Conservation (phyloP, 139 green algal species). For the Diplosphaera chodatii region DNA sequence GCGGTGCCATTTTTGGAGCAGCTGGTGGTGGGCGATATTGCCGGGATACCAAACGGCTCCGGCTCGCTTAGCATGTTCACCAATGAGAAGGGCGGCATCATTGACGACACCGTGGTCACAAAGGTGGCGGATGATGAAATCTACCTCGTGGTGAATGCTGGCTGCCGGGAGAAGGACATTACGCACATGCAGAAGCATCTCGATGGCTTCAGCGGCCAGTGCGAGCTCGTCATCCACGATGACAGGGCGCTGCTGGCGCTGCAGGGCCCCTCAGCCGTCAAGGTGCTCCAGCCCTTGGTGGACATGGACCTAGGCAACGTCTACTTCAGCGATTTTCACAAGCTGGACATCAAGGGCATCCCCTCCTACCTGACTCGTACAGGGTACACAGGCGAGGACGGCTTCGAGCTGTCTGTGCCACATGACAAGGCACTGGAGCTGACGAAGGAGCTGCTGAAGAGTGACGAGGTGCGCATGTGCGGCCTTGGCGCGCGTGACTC, state of each 20-base stretch:
- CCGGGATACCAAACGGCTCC: constrained; percentile 68
- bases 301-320: constrained; percentile 72
- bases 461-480: constrained; percentile 49
- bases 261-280: constrained; percentile 63
- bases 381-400: constrained; percentile 95
- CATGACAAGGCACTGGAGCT: constrained; percentile 59
- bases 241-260: constrained; percentile 89
- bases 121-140: constrained; percentile 73
- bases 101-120: constrained; percentile 95
- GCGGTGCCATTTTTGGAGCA: constrained; percentile 85
- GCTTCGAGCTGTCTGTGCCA: constrained; percentile 95
- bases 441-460: constrained; percentile 60
- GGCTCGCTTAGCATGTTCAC: constrained; percentile 87
- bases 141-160: constrained; percentile 98
- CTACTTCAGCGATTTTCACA: constrained; percentile 87
- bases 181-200: constrained; percentile 83
- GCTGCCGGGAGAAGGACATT: constrained; percentile 95
- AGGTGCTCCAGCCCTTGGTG: constrained; percentile 55
- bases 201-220: constrained; percentile 48
- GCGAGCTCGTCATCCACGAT: constrained; percentile 69
- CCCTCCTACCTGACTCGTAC: constrained; percentile 88
- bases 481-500: constrained; percentile 92
- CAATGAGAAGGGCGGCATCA: constrained; percentile 97
- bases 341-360: constrained; percentile 64
- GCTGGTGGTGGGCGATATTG: constrained; percentile 90